Evolutionary conservation across 257 asterid genomes (phyloP).

Genomic region (Solanum appendiculatum): DNA sequence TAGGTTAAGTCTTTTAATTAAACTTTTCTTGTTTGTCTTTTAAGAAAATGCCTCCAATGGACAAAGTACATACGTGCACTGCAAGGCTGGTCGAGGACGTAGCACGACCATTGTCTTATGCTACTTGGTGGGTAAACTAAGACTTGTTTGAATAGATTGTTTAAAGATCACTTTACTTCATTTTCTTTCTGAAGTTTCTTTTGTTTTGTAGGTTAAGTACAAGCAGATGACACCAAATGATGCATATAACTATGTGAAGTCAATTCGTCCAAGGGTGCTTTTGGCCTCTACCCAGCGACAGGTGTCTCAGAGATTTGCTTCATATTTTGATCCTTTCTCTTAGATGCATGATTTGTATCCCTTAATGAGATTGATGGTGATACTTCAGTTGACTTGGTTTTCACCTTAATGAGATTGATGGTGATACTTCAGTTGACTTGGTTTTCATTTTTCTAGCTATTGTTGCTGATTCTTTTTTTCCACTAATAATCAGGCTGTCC

Average conservation of each 20-base stretch:
- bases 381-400: neutral
- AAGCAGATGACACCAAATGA: conserved; percentile 55
- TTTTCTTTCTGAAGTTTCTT: neutral
- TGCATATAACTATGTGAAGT: conserved; percentile 53
- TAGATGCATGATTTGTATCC: neutral
- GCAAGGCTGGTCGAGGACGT: conserved; percentile 52
- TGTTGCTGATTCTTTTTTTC: neutral
- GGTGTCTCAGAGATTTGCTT: conserved; percentile 5
- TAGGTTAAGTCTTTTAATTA: neutral
- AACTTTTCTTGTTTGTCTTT: neutral
- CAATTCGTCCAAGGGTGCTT: conserved; percentile 58
- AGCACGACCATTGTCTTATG: conserved; percentile 43
- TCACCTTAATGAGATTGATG: too few relatives aligned
- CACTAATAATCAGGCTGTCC: conserved; percentile 34
- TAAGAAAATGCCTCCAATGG: conserved; percentile 30
- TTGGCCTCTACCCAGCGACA: conserved; percentile 51
- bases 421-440: neutral
- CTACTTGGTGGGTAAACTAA: conserved; percentile 26
- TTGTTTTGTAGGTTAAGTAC: conserved; percentile 32
- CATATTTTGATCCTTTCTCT: neutral
- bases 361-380: neutral
- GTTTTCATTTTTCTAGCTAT: neutral
- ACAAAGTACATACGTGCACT: conserved; percentile 32
- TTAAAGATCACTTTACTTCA: neutral
- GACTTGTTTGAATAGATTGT: neutral